These are phyloP conservation scores for Solanum ahanhuiri DNA, from an alignment of 257 asterid genomes.

Conservation along the genomic window DNA sequence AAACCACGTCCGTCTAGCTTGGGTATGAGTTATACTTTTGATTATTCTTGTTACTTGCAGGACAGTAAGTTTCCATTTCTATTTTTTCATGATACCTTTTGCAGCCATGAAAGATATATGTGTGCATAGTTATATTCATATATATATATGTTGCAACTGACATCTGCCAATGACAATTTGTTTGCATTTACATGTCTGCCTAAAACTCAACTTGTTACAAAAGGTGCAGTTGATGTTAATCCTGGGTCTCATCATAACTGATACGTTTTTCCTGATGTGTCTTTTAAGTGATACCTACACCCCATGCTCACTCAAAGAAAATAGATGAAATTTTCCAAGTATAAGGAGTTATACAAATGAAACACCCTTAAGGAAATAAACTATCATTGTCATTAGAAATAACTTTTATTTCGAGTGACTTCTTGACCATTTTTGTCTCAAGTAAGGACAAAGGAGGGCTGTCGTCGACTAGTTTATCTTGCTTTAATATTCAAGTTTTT, in stretches of 20 bases:
- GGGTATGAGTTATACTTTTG: conserved; percentile 20
- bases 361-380: background rate
- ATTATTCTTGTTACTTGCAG: no score
- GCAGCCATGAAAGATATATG: background rate
- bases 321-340: background rate
- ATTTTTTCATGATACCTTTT: no score
- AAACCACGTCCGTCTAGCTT: conserved; percentile 55
- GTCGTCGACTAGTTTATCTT: no score
- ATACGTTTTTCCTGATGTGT: background rate
- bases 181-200: background rate
- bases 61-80: no score
- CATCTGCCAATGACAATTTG: background rate
- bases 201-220: background rate
- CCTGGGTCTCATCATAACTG: background rate
- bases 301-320: background rate
- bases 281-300: background rate
- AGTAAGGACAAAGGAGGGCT: no score
- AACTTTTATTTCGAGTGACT: background rate
- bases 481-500: background rate
- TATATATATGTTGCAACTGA: background rate
- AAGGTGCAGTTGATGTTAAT: background rate
- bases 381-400: background rate
- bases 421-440: background rate
- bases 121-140: background rate
- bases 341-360: background rate